A percentile compares a stretch with the other conserved stretches of the same genome.
phyloP scores from a whole-genome alignment of 2,329 filamentous ascomycete genomes.

The Plenodomus biglobosus region DNA sequence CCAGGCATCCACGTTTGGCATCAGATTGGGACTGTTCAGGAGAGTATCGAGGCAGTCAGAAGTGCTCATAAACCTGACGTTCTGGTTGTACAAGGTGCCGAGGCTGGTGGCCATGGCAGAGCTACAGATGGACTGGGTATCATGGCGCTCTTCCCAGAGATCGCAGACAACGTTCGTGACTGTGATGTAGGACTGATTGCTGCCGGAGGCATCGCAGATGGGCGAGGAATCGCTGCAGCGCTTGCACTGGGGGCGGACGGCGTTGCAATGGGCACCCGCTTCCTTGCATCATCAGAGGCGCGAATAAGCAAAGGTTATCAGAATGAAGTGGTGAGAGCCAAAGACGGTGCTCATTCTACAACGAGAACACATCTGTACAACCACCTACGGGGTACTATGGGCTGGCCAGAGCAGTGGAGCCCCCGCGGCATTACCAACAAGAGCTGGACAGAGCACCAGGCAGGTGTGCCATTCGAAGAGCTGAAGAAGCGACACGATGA shows the following conservation, averaged over 20 bases:
- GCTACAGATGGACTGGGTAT: constrained; percentile 48
- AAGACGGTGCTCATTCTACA: constrained; percentile 52
- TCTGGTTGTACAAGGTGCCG: constrained; percentile 61
- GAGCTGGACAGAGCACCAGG: constrained; percentile 49
- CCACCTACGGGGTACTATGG: constrained; percentile 55
- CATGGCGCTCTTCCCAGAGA: constrained; percentile 59
- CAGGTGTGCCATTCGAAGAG: constrained; percentile 45
- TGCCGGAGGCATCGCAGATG: constrained; percentile 62
- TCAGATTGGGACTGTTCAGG: constrained; percentile 61
- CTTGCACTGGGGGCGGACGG: constrained; percentile 56
- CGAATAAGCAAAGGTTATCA: constrained; percentile 49
- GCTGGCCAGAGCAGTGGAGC: constrained; percentile 59
- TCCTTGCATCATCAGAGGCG: constrained; percentile 56
- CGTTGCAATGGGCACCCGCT: constrained; percentile 63
- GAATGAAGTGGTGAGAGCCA: constrained; percentile 47
- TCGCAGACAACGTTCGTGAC: constrained; percentile 44
- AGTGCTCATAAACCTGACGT: constrained; percentile 55
- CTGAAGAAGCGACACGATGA: constrained; percentile 49
- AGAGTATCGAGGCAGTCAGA: constrained; percentile 53
- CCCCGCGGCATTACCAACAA: constrained; percentile 58
- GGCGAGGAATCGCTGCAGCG: constrained; percentile 58
- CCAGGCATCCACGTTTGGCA: constrained; percentile 55
- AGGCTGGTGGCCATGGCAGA: constrained; percentile 65
- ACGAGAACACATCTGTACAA: constrained; percentile 53
- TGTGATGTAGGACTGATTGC: constrained; percentile 48